phyloP scores from a whole-genome alignment of 2,329 filamentous ascomycete genomes.

The Curvularia lunata region DNA sequence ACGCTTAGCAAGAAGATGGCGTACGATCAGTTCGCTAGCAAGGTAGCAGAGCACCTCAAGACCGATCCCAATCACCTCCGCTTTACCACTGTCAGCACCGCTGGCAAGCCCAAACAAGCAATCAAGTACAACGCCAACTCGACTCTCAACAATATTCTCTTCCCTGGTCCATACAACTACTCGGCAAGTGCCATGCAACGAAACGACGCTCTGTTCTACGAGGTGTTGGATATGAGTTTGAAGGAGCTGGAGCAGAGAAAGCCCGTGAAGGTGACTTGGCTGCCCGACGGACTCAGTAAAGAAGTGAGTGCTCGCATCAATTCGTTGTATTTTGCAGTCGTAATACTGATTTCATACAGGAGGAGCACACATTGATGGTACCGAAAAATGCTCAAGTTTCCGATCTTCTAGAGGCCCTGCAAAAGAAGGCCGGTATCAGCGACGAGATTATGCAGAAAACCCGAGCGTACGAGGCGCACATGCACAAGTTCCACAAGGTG shows the following conservation, averaged over 20 bases:
- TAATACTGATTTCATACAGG: constrained; percentile 56
- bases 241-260: constrained; percentile 95
- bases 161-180: constrained; percentile 72
- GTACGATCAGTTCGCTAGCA: constrained; percentile 85
- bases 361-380: constrained; percentile 81
- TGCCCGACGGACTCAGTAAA: constrained; percentile 90
- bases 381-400: constrained; percentile 82
- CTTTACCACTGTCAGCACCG: constrained; percentile 85
- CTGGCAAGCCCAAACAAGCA: constrained; percentile 75
- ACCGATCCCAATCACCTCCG: constrained; percentile 86
- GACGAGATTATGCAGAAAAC: constrained; percentile 77
- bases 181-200: constrained; percentile 71
- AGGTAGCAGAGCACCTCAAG: constrained; percentile 77
- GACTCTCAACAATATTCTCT: constrained; percentile 80
- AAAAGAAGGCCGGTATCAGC: constrained; percentile 80
- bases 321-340: background rate
- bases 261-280: constrained; percentile 78
- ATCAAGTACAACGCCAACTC: constrained; percentile 75
- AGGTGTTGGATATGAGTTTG: constrained; percentile 91
- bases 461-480: constrained; percentile 81
- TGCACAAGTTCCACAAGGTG: constrained; percentile 82
- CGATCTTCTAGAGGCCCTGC: constrained; percentile 76
- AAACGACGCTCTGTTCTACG: constrained; percentile 83
- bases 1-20: constrained; percentile 85
- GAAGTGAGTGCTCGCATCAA: constrained; percentile 64